These are phyloP conservation scores for Incumbomyces lentus DNA, from an alignment of 2,329 filamentous ascomycete genomes.

Conservation along the genomic window DNA sequence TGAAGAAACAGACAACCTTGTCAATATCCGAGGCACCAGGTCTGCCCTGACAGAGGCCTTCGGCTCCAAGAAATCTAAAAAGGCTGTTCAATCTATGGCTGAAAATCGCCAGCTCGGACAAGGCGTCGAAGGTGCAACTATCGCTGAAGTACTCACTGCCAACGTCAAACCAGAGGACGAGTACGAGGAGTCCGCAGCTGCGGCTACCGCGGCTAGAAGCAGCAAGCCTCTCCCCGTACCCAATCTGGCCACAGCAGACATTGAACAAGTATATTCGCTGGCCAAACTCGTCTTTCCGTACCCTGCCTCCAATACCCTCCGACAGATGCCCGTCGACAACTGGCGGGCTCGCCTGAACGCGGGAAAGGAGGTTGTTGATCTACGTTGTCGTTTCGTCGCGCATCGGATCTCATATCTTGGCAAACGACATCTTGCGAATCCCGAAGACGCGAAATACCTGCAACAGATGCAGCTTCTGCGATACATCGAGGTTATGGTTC, in stretches of 20 bases:
- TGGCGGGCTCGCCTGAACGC: constrained; percentile 32
- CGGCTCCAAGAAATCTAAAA: constrained; percentile 41
- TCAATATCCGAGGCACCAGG: constrained; percentile 15
- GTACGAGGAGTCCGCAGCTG: constrained; percentile 8
- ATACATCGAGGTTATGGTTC: constrained; percentile 35
- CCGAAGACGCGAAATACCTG: constrained; percentile 10
- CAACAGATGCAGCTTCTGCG: constrained; percentile 32
- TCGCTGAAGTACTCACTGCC: constrained; percentile 34
- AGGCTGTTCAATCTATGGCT: constrained; percentile 37
- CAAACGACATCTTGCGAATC: constrained; percentile 28
- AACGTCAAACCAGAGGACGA: constrained; percentile 28
- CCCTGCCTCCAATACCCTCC: constrained; percentile 31
- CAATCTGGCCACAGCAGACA: constrained; percentile 33
- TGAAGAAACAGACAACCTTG: constrained; percentile 23
- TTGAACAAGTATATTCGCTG: constrained; percentile 37
- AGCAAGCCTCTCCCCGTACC: constrained; percentile 36
- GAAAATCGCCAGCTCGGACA: constrained; percentile 39
- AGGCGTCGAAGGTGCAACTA: constrained; percentile 26
- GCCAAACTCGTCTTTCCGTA: constrained; percentile 31
- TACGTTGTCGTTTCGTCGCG: constrained; percentile 34
- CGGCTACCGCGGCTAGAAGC: constrained; percentile 28
- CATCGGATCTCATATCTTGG: constrained; percentile 31
- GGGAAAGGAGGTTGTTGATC: constrained; percentile 28
- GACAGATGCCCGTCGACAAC: constrained; percentile 32
- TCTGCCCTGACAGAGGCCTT: constrained; percentile 38